phyloP scores from a whole-genome alignment of 306 rosid genomes.

The Cucurbita moschata region DNA sequence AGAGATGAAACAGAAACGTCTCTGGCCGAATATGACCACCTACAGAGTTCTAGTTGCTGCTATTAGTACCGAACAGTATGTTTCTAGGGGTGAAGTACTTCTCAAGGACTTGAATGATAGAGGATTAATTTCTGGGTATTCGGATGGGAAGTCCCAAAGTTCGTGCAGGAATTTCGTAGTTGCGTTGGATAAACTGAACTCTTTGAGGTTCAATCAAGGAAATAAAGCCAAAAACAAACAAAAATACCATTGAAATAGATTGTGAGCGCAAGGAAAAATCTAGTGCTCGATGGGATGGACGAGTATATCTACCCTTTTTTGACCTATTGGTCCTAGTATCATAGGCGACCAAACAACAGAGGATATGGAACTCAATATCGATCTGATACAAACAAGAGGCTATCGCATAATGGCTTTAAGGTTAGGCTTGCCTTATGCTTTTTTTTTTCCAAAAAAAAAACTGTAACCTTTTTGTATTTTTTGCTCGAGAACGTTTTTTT shows the following conservation, averaged over 20 bases:
- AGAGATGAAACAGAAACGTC: constrained; percentile 48
- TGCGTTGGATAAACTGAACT: constrained; percentile 25
- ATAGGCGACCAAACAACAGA: not conserved
- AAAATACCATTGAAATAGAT: not conserved
- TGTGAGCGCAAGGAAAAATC: not conserved
- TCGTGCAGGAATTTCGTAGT: constrained; percentile 21
- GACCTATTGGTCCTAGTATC: not conserved
- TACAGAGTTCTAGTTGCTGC: constrained; percentile 38
- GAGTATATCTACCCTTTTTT: not conserved
- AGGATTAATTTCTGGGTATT: constrained; percentile 31
- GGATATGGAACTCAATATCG: too few relatives aligned
- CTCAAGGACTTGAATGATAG: constrained; percentile 39
- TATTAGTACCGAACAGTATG: constrained; percentile 19
- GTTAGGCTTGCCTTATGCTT: not conserved
- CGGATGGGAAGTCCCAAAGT: constrained; percentile 15
- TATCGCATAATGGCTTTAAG: not conserved
- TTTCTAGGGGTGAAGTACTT: constrained; percentile 26
- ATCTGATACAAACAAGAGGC: too few relatives aligned
- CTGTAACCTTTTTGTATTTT: not conserved
- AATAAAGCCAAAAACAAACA: not conserved
- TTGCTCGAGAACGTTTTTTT: not conserved
- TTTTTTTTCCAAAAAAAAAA: not conserved
- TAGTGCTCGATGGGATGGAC: not conserved
- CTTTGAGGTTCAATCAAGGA: constrained; percentile 19
- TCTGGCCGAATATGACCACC: constrained; percentile 45